phyloP scores from a whole-genome alignment of 1,139 yeast species.

The Lodderomyces beijingensis region DNA sequence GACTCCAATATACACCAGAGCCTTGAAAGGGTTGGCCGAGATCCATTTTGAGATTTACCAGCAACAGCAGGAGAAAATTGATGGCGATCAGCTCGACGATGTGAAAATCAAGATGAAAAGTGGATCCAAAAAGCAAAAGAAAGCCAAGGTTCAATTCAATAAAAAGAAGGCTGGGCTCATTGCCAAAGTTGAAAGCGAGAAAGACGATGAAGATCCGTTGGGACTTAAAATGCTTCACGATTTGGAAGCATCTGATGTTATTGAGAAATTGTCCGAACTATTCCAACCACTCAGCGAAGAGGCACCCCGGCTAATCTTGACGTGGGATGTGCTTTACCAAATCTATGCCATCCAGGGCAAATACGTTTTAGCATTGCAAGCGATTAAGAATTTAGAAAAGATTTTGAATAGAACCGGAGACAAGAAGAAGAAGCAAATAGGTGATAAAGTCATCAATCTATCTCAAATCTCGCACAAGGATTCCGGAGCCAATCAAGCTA shows the following conservation, averaged over 20 bases:
- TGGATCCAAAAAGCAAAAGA: slow-evolving; percentile 26
- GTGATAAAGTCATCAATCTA: slow-evolving; percentile 24
- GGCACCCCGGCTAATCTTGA: slow-evolving; percentile 29
- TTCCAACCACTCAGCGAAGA: slow-evolving; percentile 32
- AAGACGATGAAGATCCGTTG: slow-evolving; percentile 47
- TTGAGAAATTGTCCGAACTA: slow-evolving; percentile 27
- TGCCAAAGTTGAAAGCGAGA: slow-evolving; percentile 39
- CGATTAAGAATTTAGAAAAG: slow-evolving; percentile 35
- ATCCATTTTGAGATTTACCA: slow-evolving; percentile 49
- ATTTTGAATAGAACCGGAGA: slow-evolving; percentile 17
- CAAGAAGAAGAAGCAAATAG: slow-evolving; percentile 20
- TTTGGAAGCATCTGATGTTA: slow-evolving; percentile 23
- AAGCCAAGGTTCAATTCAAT: slow-evolving; percentile 33
- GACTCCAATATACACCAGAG: slow-evolving; percentile 68
- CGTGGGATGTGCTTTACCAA: slow-evolving; percentile 38
- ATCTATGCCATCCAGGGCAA: slow-evolving; percentile 39
- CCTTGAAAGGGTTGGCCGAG: slow-evolving; percentile 59
- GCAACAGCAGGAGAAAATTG: slow-evolving; percentile 14
- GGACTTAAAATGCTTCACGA: slow-evolving; percentile 38
- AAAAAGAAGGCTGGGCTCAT: slow-evolving; percentile 37
- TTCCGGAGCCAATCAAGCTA: slow-evolving; percentile 32
- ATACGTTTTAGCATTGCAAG: slow-evolving; percentile 45
- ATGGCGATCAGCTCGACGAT: slow-evolving; percentile 16
- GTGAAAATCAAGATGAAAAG: slow-evolving; percentile 20
- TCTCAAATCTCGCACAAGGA: slow-evolving; percentile 23